phyloP scores from a whole-genome alignment of 257 asterid genomes.

The Ocimum tenuiflorum region DNA sequence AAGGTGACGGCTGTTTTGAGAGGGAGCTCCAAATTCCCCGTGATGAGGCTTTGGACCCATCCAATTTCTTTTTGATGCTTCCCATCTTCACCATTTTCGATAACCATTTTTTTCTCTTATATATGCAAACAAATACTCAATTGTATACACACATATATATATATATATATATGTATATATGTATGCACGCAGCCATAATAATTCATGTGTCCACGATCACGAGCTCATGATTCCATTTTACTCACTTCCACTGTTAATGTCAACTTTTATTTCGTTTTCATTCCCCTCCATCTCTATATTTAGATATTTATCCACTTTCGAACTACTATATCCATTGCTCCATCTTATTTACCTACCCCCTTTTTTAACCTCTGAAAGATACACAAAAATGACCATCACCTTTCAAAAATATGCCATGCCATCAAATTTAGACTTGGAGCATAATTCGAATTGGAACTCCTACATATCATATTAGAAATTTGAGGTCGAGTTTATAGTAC shows the following conservation, averaged over 20 bases:
- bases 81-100: constrained; percentile 46
- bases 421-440: too few relatives aligned
- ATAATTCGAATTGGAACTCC: too few relatives aligned
- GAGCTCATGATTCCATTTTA: constrained; percentile 32
- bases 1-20: constrained; percentile 66
- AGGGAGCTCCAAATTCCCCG: constrained; percentile 89
- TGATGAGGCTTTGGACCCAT: constrained; percentile 73
- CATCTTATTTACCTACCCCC: too few relatives aligned
- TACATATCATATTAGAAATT: too few relatives aligned
- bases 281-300: background rate
- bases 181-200: constrained; percentile 28
- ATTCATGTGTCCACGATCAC: constrained; percentile 45
- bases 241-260: constrained; percentile 1
- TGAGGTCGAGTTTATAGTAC: too few relatives aligned
- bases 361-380: too few relatives aligned
- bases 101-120: background rate
- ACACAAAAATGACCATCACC: too few relatives aligned
- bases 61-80: constrained; percentile 29
- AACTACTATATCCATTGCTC: too few relatives aligned
- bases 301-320: too few relatives aligned
- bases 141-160: background rate
- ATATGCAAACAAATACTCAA: constrained; percentile 24
- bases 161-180: too few relatives aligned
- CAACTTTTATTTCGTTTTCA: background rate
- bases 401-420: too few relatives aligned